Percentiles rank a stretch among this genome's conserved stretches.
These are phyloP conservation scores for Cinchona pubescens DNA, from an alignment of 257 asterid genomes.

Conservation along the genomic window DNA sequence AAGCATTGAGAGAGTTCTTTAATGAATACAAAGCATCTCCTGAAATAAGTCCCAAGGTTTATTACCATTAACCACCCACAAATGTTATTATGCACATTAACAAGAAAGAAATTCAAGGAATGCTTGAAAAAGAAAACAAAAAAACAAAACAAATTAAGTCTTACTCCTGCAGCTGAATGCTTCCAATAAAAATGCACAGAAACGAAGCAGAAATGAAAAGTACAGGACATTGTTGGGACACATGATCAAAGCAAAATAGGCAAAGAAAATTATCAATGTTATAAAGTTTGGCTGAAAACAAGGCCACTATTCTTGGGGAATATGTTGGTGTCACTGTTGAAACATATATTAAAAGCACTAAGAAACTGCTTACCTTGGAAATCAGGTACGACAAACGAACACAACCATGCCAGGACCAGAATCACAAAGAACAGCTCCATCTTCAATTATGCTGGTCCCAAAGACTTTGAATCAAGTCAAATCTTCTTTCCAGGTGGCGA, in stretches of 20 bases:
- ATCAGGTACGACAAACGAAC: conserved; percentile 33
- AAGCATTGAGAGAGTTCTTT: conserved; percentile 62
- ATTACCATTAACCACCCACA: not conserved
- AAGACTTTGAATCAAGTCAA: conserved; percentile 12
- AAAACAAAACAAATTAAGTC: too few relatives aligned
- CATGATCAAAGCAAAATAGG: not conserved
- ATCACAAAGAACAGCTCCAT: conserved; percentile 31
- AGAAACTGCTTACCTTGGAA: conserved; percentile 32
- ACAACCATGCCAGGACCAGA: conserved; percentile 21
- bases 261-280: not conserved
- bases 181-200: not conserved
- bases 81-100: not conserved
- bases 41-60: conserved; percentile 25
- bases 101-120: not conserved
- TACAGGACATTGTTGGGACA: not conserved
- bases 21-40: conserved; percentile 74
- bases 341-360: not conserved
- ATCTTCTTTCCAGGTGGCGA: conserved; percentile 9
- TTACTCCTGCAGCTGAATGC: too few relatives aligned
- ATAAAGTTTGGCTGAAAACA: not conserved
- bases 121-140: too few relatives aligned
- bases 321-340: not conserved
- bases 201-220: not conserved
- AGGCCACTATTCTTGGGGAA: not conserved
- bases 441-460: conserved; percentile 10